Evolutionary conservation across 2,329 filamentous ascomycete species (phyloP).

Genomic region (Neurospora sp.): DNA sequence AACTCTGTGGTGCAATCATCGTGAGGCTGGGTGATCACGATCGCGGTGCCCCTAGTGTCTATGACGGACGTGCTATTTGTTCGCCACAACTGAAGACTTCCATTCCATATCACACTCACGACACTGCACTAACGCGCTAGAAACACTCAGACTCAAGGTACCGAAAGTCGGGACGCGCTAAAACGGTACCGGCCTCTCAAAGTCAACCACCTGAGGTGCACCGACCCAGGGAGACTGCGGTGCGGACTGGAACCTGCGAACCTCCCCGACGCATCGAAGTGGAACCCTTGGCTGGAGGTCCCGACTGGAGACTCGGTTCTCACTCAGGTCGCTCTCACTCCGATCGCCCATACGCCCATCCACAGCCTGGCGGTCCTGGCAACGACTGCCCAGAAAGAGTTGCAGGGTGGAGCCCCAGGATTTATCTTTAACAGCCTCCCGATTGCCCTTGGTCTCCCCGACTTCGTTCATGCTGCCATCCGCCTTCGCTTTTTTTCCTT

Average conservation of each 20-base stretch:
- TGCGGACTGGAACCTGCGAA: background rate
- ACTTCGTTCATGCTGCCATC: conserved; percentile 9
- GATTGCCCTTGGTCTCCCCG: conserved; percentile 6
- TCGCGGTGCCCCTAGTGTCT: background rate
- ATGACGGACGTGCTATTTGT: background rate
- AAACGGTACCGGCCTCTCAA: background rate
- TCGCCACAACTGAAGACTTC: background rate
- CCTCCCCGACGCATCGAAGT: background rate
- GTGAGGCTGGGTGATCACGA: background rate
- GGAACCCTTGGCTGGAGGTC: background rate
- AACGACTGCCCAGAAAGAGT: conserved; percentile 3
- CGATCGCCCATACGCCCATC: background rate
- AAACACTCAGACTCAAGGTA: background rate
- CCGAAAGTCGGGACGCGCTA: background rate
- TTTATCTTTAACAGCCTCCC: conserved; percentile 19
- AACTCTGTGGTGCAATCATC: background rate
- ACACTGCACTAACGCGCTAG: background rate
- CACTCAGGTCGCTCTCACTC: background rate
- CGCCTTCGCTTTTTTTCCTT: conserved; percentile 10
- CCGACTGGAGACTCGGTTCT: background rate
- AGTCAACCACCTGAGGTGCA: background rate
- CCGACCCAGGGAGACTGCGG: background rate
- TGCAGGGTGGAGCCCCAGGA: conserved; percentile 12
- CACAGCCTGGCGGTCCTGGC: background rate
- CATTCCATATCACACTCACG: background rate